Evolutionary conservation across 331 rosid genomes (phyloP), one percentile per base, ranked within the genome.

Genomic region (Spiraea crenata): DNA sequence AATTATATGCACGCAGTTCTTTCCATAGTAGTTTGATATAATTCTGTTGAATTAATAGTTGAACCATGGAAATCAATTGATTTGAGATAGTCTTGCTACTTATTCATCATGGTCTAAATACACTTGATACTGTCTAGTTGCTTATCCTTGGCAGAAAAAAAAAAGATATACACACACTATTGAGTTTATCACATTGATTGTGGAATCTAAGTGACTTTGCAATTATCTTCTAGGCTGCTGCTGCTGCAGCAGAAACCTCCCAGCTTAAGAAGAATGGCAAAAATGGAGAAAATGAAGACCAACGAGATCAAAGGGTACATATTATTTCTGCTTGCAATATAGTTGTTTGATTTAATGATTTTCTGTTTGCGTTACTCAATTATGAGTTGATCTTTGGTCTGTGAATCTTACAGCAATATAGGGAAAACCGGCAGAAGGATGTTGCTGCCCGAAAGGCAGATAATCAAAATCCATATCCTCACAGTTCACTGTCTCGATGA

Each of bases 221-320:
- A 12, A 51, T 44, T n/a, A 15, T 58, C 65, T 70, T 51, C 16
- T 80, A 91, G 97, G 99, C 89, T 51, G 93, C 91, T 67, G 84
- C 82, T 13, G 6, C 31, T 25, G 31, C 31, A 0, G 31, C 67
- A 47, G 73, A 73, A 58, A 77, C 38, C 69, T 63, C 85, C 11
- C 88, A 87, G 72, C 81, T 70, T 55, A 91, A 80, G 83, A 93
- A 25, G 31, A 25, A 25, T 25, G 31, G 31, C 31, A 2, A 83
- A 64, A 55, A 84, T 69, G 87, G 38, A 42, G 71, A 81, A 13
- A 74, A 68, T 42, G 90, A 88, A 9, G 90, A 86, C 56, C 92
- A 89, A 17, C 92, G 89, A 61, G 97, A 93, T 81, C 99, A 96
- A 31, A 93, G 95, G 72, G 97, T 93, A 80, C 46, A 34, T 45